Conservation (phyloP, 164 flowering plant genomes). For the Echeveria elegans region DNA sequence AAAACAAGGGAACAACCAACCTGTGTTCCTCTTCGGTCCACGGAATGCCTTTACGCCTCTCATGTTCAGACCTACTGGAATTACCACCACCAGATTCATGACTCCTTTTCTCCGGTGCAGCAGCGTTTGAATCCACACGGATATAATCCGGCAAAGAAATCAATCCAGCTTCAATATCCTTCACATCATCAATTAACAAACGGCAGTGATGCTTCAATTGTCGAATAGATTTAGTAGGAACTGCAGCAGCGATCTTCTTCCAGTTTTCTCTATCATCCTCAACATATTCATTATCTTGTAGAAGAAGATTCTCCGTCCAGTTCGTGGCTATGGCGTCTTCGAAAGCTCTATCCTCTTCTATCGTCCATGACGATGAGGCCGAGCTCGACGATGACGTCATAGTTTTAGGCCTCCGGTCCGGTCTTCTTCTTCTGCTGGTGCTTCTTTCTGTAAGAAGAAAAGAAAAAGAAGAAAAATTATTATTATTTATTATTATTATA, state of each 20-base stretch:
- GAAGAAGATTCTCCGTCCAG: slow-evolving; percentile 17
- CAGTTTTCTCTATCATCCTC: slow-evolving; percentile 20
- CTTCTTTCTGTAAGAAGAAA: neutral
- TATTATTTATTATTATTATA: too few relatives aligned
- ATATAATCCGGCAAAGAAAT: slow-evolving; percentile 54
- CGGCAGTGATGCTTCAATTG: slow-evolving; percentile 55
- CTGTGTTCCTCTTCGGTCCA: slow-evolving; percentile 98
- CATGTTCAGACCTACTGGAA: slow-evolving; percentile 54
- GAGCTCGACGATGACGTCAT: slow-evolving; percentile 9
- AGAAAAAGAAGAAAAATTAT: neutral
- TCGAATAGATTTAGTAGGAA: slow-evolving; percentile 44
- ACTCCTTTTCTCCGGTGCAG: neutral
- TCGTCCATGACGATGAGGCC: slow-evolving; percentile 38
- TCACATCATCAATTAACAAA: slow-evolving; percentile 50
- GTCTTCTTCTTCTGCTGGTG: neutral
- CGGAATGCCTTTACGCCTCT: slow-evolving; percentile 77
- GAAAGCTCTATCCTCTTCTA: slow-evolving; percentile 72
- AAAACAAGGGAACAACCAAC: slow-evolving; percentile 18
- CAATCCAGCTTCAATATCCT: slow-evolving; percentile 60
- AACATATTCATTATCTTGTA: slow-evolving; percentile 14
- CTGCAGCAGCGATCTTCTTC: slow-evolving; percentile 50
- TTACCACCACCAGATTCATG: slow-evolving; percentile 17
- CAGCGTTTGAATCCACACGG: slow-evolving; percentile 23
- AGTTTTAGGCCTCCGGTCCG: neutral
- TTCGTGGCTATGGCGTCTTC: slow-evolving; percentile 62